A percentile compares a stretch with the other conserved stretches of the same genome.
These are phyloP conservation scores for Vaccinium corymbosum DNA, from an alignment of 148 eudicot species.

Conservation along the genomic window DNA sequence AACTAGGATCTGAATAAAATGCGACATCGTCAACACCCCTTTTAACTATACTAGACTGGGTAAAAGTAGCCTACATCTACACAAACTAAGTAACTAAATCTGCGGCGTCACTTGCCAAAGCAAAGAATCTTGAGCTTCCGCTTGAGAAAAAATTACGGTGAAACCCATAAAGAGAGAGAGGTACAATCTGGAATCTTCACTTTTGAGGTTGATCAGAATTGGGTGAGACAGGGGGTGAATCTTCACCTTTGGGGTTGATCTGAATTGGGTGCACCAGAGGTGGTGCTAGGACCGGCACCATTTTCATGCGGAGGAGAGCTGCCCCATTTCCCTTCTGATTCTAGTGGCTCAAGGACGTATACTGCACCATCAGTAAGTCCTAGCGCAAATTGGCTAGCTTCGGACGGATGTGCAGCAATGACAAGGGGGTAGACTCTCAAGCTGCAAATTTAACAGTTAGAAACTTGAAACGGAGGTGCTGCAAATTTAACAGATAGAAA, in stretches of 20 bases:
- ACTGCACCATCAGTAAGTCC: slow-evolving; percentile 90
- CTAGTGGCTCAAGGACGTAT: slow-evolving; percentile 79
- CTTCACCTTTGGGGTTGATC: slow-evolving; percentile 59
- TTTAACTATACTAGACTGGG: slow-evolving; percentile 16
- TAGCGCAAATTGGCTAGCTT: slow-evolving; percentile 84
- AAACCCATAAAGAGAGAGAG: slow-evolving; percentile 19
- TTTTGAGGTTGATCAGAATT: slow-evolving; percentile 50
- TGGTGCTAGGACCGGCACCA: slow-evolving; percentile 58
- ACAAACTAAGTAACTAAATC: slow-evolving; percentile 19
- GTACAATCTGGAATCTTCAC: slow-evolving; percentile 19
- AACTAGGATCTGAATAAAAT: slow-evolving; percentile 6
- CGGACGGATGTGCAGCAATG: slow-evolving; percentile 89
- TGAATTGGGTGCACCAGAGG: slow-evolving; percentile 36
- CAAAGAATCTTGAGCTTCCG: slow-evolving; percentile 12
- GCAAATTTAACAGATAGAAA: slow-evolving; percentile 15
- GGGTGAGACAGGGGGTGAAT: slow-evolving; percentile 24
- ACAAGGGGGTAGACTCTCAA: slow-evolving; percentile 63
- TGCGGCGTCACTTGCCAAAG: slow-evolving; percentile 20
- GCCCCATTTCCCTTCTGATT: slow-evolving; percentile 93
- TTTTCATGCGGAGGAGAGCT: slow-evolving; percentile 64
- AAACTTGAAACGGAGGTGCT: slow-evolving; percentile 25
- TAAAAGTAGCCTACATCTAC: slow-evolving; percentile 21
- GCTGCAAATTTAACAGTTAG: slow-evolving; percentile 29
- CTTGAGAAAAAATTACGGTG: slow-evolving; percentile 22
- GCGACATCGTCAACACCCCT: background rate